phyloP scores from a whole-genome alignment of 2,329 filamentous ascomycete genomes.

The Fusarium sublunatum region DNA sequence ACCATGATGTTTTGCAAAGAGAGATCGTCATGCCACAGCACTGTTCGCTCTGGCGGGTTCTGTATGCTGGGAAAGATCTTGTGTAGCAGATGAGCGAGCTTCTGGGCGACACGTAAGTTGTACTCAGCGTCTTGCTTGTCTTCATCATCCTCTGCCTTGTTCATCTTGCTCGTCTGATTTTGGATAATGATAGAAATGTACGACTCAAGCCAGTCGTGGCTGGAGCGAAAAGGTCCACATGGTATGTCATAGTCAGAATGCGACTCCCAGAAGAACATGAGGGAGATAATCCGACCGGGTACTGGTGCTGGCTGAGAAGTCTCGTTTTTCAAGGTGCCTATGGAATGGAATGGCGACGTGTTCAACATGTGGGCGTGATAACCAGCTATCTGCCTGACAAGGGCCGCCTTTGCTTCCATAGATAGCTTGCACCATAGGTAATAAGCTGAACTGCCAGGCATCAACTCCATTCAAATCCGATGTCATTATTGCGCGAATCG shows the following conservation, averaged over 20 bases:
- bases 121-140: conserved; percentile 49
- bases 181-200: conserved; percentile 47
- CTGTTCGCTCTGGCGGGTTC: conserved; percentile 45
- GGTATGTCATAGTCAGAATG: conserved; percentile 48
- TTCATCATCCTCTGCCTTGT: conserved; percentile 44
- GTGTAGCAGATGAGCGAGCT: conserved; percentile 48
- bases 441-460: conserved; percentile 43
- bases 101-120: conserved; percentile 39
- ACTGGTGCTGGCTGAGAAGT: conserved; percentile 6
- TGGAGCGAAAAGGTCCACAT: conserved; percentile 53
- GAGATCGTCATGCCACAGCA: conserved; percentile 53
- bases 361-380: conserved; percentile 12
- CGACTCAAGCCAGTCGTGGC: conserved; percentile 53
- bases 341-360: background rate
- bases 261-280: conserved; percentile 50
- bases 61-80: conserved; percentile 47
- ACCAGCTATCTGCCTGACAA: conserved; percentile 6
- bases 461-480: conserved; percentile 54
- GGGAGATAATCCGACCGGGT: conserved; percentile 48
- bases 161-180: conserved; percentile 42
- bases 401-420: conserved; percentile 47
- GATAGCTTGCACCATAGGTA: conserved; percentile 46
- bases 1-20: conserved; percentile 55
- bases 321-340: conserved; percentile 41
- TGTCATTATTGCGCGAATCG: conserved; percentile 47